A percentile compares a stretch with the other conserved stretches of the same genome.
Conservation (phyloP, 495 filamentous ascomycete species). For the Aspergillus cavernicola region DNA sequence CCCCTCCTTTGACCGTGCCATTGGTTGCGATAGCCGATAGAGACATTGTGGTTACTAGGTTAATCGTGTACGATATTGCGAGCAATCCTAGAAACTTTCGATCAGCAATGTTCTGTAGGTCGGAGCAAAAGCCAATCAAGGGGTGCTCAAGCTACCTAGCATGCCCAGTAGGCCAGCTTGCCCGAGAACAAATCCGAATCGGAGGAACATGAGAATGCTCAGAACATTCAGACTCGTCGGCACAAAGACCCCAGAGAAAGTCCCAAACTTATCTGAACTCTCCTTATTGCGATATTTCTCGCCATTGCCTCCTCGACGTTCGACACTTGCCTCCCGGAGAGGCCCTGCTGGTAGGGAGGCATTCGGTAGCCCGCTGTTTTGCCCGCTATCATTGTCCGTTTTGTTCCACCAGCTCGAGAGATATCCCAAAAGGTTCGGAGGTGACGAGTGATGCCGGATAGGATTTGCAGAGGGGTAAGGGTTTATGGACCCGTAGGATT, state of each 20-base stretch:
- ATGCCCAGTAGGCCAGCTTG: slow-evolving; percentile 77
- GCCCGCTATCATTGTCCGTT: slow-evolving; percentile 9
- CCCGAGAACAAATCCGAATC: slow-evolving; percentile 76
- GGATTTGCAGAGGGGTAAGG: slow-evolving; percentile 8
- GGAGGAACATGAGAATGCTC: slow-evolving; percentile 88
- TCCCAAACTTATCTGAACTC: slow-evolving; percentile 60
- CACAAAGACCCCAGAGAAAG: slow-evolving; percentile 78
- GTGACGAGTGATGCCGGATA: slow-evolving; percentile 21
- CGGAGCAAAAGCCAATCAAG: not conserved
- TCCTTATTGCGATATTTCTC: slow-evolving; percentile 46
- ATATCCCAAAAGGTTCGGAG: slow-evolving; percentile 21
- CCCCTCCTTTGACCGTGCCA: slow-evolving; percentile 82
- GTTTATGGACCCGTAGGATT: slow-evolving; percentile 32
- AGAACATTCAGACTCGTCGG: slow-evolving; percentile 85
- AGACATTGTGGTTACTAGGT: slow-evolving; percentile 80
- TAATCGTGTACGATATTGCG: slow-evolving; percentile 67
- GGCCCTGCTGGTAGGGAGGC: slow-evolving; percentile 22
- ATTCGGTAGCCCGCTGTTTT: slow-evolving; percentile 7
- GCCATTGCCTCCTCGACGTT: slow-evolving; percentile 36
- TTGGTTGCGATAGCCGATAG: slow-evolving; percentile 88
- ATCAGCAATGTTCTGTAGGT: slow-evolving; percentile 15
- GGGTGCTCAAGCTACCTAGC: slow-evolving; percentile 51
- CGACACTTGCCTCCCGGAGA: slow-evolving; percentile 26
- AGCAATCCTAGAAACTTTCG: slow-evolving; percentile 55
- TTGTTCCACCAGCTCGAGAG: slow-evolving; percentile 31